Percentiles rank a stretch among this genome's conserved stretches.
Evolutionary conservation across 2,329 filamentous ascomycete species (phyloP).

Genomic region (Monosporascus sp.): DNA sequence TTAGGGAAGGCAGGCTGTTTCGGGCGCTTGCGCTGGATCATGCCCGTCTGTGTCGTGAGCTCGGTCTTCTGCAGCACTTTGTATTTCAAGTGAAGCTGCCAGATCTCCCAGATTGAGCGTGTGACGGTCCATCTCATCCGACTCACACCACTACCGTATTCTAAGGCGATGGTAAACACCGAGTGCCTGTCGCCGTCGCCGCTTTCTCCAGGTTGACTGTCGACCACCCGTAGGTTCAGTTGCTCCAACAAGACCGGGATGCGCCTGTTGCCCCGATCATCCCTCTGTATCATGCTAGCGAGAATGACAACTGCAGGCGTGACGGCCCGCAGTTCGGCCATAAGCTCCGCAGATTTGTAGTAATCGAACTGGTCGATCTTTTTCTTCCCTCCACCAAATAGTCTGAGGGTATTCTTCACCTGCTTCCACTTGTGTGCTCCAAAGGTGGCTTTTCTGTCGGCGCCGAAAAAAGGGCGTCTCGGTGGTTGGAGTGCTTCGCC

Average conservation of each 20-base stretch:
- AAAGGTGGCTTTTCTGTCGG: conserved; percentile 67
- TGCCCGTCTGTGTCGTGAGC: conserved; percentile 67
- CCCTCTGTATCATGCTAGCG: conserved; percentile 95
- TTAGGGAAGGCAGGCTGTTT: conserved; percentile 88
- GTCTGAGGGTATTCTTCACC: conserved; percentile 81
- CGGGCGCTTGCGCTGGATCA: conserved; percentile 60
- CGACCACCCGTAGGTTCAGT: conserved; percentile 79
- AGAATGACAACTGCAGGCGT: conserved; percentile 90
- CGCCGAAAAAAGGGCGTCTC: conserved; percentile 51
- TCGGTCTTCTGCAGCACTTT: conserved; percentile 81
- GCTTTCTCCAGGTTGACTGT: conserved; percentile 66
- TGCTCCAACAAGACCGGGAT: conserved; percentile 95
- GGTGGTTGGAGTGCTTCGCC: conserved; percentile 51
- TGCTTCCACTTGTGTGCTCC: conserved; percentile 85
- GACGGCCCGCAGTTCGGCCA: conserved; percentile 89
- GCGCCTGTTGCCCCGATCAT: conserved; percentile 90
- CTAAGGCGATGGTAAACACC: conserved; percentile 84
- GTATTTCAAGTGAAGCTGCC: conserved; percentile 90
- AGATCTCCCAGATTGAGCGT: conserved; percentile 81
- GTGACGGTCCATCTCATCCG: conserved; percentile 96
- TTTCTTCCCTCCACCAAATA: conserved; percentile 60
- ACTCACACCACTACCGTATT: conserved; percentile 92
- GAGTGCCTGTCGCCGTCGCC: conserved; percentile 63
- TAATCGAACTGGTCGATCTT: conserved; percentile 89
- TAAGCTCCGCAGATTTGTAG: conserved; percentile 90